Conservation (phyloP, 2,329 filamentous ascomycete species). For the Sarocladium kiliense region DNA sequence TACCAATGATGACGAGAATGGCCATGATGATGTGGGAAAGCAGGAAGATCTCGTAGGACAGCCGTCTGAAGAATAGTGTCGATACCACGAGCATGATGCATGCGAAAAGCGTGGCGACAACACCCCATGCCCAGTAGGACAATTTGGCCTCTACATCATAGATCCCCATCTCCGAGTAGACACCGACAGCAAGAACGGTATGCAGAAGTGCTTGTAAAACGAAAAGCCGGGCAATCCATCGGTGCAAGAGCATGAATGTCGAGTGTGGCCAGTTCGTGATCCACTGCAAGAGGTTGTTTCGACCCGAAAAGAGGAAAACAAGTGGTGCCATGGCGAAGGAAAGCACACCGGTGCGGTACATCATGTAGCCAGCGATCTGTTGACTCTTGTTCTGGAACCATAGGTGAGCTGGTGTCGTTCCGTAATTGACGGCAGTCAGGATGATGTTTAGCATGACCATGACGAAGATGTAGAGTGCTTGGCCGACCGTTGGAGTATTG, state of each 20-base stretch:
- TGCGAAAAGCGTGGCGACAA: conserved; percentile 28
- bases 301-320: conserved; percentile 35
- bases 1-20: conserved; percentile 32
- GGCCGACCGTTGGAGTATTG: conserved; percentile 34
- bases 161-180: conserved; percentile 22
- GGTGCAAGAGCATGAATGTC: conserved; percentile 40
- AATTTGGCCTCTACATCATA: conserved; percentile 21
- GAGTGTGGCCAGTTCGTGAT: conserved; percentile 42
- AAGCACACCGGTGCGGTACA: conserved; percentile 35
- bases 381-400: conserved; percentile 18
- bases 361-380: conserved; percentile 28
- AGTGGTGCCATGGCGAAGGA: conserved; percentile 35
- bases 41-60: conserved; percentile 36
- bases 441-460: conserved; percentile 32
- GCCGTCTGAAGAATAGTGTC: conserved; percentile 24
- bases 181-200: conserved; percentile 29
- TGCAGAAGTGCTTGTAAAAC: conserved; percentile 41
- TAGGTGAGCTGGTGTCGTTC: conserved; percentile 15
- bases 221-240: conserved; percentile 40
- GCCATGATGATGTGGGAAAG: conserved; percentile 32
- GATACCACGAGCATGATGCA: conserved; percentile 22
- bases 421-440: conserved; percentile 25
- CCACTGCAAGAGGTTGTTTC: conserved; percentile 44
- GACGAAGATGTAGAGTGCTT: conserved; percentile 36
- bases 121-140: conserved; percentile 37